Conservation (phyloP, 2,329 filamentous ascomycete species). For the Plenodomus lindquistii region DNA sequence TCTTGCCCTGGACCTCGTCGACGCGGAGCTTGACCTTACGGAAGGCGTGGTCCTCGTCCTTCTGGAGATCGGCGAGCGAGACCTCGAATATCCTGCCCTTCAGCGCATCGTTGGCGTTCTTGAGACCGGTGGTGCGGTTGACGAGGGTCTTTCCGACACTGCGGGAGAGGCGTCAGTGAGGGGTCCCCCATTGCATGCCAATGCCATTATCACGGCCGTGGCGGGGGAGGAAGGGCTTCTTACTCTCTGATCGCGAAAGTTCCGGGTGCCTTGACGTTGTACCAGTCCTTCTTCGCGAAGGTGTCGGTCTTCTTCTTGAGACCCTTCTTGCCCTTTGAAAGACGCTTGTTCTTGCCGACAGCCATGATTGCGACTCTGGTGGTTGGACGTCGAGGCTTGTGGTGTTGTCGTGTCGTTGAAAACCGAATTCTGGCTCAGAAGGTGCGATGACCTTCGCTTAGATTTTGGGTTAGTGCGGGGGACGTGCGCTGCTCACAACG, state of each 20-base stretch:
- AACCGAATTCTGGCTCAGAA: constrained; percentile 8
- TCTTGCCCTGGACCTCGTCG: constrained; percentile 99
- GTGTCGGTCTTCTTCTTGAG: constrained; percentile 99
- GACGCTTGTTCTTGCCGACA: constrained; percentile 98
- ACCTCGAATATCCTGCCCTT: constrained; percentile 99
- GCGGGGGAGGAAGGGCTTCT: constrained; percentile 47
- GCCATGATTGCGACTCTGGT: constrained; percentile 70
- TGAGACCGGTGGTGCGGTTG: constrained; percentile 98
- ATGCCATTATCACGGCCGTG: constrained; percentile 6
- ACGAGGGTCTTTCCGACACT: constrained; percentile 99
- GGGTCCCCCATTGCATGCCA: constrained; percentile 11
- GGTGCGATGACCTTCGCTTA: background rate
- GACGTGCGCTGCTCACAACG: background rate
- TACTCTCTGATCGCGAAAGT: constrained; percentile 98
- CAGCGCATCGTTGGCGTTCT: constrained; percentile 99
- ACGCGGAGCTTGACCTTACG: constrained; percentile 99
- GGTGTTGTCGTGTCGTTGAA: constrained; percentile 38
- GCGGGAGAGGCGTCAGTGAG: constrained; percentile 40
- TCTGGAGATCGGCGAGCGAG: constrained; percentile 97
- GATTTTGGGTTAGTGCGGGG: background rate
- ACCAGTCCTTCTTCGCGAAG: constrained; percentile 99
- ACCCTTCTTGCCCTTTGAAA: constrained; percentile 99
- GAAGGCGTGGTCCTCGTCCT: constrained; percentile 99
- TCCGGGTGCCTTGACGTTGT: constrained; percentile 95
- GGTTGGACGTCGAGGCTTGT: constrained; percentile 36